Conservation (phyloP, 768 basidiomycete species). For the Amanita molliuscula region DNA sequence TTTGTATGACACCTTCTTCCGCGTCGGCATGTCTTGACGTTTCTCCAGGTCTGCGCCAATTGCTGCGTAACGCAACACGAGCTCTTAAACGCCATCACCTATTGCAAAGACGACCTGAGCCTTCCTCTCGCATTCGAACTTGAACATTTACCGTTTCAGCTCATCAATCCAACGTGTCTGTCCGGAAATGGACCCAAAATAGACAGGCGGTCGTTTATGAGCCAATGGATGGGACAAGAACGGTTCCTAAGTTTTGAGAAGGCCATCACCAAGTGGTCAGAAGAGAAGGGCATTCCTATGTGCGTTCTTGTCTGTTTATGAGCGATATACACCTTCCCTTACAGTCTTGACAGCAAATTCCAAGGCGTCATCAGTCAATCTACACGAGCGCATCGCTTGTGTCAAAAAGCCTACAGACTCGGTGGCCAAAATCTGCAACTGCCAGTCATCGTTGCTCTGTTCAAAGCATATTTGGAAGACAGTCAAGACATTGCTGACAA, state of each 20-base stretch:
- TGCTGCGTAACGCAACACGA: constrained; percentile 46
- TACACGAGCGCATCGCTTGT: constrained; percentile 60
- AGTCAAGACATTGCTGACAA: constrained; percentile 52
- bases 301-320: constrained; percentile 20
- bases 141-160: constrained; percentile 42
- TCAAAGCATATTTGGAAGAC: constrained; percentile 58
- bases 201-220: constrained; percentile 30
- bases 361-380: constrained; percentile 55
- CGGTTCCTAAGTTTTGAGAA: constrained; percentile 28
- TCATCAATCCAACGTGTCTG: constrained; percentile 29
- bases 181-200: constrained; percentile 27
- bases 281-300: constrained; percentile 49
- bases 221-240: constrained; percentile 42
- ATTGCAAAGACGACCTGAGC: constrained; percentile 35
- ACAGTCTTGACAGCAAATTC: constrained; percentile 31
- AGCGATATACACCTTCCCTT: constrained; percentile 4
- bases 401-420: constrained; percentile 53
- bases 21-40: constrained; percentile 4
- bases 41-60: constrained; percentile 35
- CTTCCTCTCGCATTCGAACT: constrained; percentile 41
- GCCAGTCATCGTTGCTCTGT: constrained; percentile 44
- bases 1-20: constrained; percentile 23
- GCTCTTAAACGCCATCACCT: constrained; percentile 35
- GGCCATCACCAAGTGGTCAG: constrained; percentile 39
- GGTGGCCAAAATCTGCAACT: constrained; percentile 55